Evolutionary conservation across 176 grass and related monocot genomes (phyloP).

Genomic region (Aegilops sharonensis): DNA sequence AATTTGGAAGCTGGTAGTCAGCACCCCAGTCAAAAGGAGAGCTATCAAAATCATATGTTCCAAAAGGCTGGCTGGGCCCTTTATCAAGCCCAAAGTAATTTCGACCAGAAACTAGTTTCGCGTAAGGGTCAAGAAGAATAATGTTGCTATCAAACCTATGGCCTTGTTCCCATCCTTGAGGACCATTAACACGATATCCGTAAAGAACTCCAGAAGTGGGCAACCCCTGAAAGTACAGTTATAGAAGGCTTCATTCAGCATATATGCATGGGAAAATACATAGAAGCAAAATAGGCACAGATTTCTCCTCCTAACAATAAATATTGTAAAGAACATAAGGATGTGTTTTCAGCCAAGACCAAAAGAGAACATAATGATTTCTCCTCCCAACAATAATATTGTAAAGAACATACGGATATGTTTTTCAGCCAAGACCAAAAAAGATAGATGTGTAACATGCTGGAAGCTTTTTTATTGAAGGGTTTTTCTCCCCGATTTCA

Average conservation of each 20-base stretch:
- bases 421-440: neutral
- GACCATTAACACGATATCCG: conserved; percentile 80
- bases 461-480: neutral
- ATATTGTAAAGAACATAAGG: neutral
- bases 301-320: neutral
- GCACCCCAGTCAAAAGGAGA: conserved; percentile 88
- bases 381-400: neutral
- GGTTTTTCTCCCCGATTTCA: neutral
- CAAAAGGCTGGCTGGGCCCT: conserved; percentile 51
- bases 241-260: conserved; percentile 12
- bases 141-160: conserved; percentile 80
- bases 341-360: neutral
- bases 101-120: conserved; percentile 88
- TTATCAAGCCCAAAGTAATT: conserved; percentile 63
- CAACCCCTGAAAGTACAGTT: conserved; percentile 65
- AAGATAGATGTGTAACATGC: neutral
- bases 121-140: conserved; percentile 91
- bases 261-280: conserved; percentile 14
- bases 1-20: conserved; percentile 74
- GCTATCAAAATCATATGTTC: conserved; percentile 85
- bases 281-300: conserved; percentile 9
- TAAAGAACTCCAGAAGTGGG: conserved; percentile 73
- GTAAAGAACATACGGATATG: neutral
- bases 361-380: neutral
- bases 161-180: conserved; percentile 69